Base-by-base conservation (phyloP, 495 filamentous ascomycete genomes). In the Lichenothelia convexa region DNA sequence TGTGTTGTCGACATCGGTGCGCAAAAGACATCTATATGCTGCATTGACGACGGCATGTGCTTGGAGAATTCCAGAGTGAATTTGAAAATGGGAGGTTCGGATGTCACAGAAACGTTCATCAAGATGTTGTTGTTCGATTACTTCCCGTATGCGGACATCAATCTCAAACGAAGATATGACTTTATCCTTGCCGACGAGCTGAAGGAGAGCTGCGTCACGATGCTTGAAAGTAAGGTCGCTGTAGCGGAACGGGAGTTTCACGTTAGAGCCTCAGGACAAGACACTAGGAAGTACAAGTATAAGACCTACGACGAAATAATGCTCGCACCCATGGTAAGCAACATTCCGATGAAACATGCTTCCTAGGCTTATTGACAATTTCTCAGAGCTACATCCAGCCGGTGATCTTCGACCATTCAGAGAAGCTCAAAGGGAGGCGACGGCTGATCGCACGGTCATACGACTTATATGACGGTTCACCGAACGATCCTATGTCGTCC, bases 1-100 rank as follows among this genome's bases (percentile, higher is more conserved):
- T 95, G 91, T 50, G 83, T 97, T 38, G 86, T 97, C 4, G 89
- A 97, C 53, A 78, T 95, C 29, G 89, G 89, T 13, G 91, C 89
- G 2, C 85, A 95, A 58, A 97, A 97, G 64, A 95, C 89, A 3
- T 93, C 91, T 1, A 83, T 97, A 24, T 85, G 84, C 46, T 97
- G 89, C 48, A 91, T 95, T 19, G 89, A 97, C 49, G 89, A 97
- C 52, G 89, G 89, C 9, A 79, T 97, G 64, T 85, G 79, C 52
- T 62, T 93, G 20, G 86, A 93, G 43, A 85, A 93, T 44, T 95
- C 89, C 4, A 67, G 78, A 2, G 65, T 97, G 43, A 97, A 95
- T 50, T 63, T 95, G 33, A 95, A 95, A 55, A 92, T 77, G 45
- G 89, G 89, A 32, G 91, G 89, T 2, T 68, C 64, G 34, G 89